Conservation (phyloP, 1,284 basidiomycete species). For the Tilletia indica region DNA sequence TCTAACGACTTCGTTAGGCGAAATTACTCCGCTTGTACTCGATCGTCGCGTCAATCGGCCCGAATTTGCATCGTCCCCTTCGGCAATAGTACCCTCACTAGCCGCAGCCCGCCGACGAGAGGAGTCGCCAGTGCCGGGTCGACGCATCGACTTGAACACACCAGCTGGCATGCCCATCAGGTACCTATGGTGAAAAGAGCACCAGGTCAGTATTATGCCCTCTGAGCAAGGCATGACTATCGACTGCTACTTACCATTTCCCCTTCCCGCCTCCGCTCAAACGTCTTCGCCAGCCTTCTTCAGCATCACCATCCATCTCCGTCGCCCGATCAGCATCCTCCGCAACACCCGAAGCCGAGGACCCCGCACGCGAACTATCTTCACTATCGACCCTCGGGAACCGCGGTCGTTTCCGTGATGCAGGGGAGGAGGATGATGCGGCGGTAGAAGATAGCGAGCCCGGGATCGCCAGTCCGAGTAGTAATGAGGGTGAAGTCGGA, state of each 20-base stretch:
- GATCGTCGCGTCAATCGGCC: conserved; percentile 27
- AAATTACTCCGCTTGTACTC: conserved; percentile 28
- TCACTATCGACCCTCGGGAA: conserved; percentile 2
- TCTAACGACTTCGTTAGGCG: background rate
- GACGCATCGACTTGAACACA: conserved; percentile 36
- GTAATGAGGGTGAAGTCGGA: background rate
- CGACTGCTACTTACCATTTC: conserved; percentile 31
- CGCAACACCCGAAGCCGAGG: background rate
- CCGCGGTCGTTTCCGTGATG: background rate
- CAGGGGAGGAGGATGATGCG: background rate
- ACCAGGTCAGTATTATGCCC: background rate
- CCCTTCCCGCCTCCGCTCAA: conserved; percentile 29
- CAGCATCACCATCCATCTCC: conserved; percentile 30
- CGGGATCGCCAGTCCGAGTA: too few species aligned
- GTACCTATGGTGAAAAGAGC: conserved; percentile 23
- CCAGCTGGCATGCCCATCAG: conserved; percentile 48
- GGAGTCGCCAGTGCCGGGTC: conserved; percentile 4
- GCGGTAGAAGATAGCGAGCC: background rate
- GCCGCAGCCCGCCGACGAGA: conserved; percentile 15
- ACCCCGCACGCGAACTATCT: conserved; percentile 6
- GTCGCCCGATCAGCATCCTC: conserved; percentile 18
- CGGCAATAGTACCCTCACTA: conserved; percentile 17
- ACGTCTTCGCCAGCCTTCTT: conserved; percentile 33
- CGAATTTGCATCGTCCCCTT: conserved; percentile 23
- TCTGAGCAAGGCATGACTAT: too few species aligned